Percentiles rank a stretch among this genome's conserved stretches.
phyloP scores from a whole-genome alignment of 2,329 filamentous ascomycete genomes.

The Lojkania enalia region DNA sequence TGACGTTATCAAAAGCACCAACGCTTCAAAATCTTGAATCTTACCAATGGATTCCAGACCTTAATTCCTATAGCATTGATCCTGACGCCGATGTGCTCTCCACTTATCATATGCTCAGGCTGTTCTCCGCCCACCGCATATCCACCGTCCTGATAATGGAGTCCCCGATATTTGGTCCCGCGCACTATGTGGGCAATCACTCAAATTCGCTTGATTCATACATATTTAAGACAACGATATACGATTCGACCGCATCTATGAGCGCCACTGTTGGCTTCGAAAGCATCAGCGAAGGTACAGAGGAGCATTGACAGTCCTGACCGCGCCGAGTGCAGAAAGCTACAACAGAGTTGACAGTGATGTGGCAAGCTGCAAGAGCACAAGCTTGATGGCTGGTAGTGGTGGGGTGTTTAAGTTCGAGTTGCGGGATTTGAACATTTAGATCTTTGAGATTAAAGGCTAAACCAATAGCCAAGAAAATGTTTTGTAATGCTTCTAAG shows the following conservation, averaged over 20 bases:
- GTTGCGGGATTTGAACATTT: conserved; percentile 60
- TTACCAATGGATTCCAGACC: conserved; percentile 43
- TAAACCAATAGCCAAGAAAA: no score
- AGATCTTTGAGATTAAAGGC: conserved; percentile 52
- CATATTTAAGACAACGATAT: conserved; percentile 54
- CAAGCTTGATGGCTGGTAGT: conserved; percentile 32
- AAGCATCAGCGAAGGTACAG: conserved; percentile 29
- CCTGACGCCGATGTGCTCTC: conserved; percentile 34
- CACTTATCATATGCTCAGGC: conserved; percentile 41
- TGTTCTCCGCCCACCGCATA: conserved; percentile 51
- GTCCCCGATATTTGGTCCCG: conserved; percentile 45
- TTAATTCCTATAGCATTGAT: conserved; percentile 48
- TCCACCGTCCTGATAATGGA: conserved; percentile 49
- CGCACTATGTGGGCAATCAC: conserved; percentile 52
- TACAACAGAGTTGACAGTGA: conserved; percentile 53
- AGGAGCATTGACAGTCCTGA: conserved; percentile 48
- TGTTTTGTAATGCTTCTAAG: no score
- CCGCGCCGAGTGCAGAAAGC: conserved; percentile 44
- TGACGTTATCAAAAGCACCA: no score
- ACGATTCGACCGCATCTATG: conserved; percentile 49
- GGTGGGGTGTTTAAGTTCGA: conserved; percentile 57
- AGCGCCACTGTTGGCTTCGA: conserved; percentile 34
- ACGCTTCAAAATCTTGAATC: conserved; percentile 41
- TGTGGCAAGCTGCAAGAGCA: conserved; percentile 35
- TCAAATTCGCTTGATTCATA: conserved; percentile 41